phyloP scores from a whole-genome alignment of 1,284 basidiomycete species.

The Malassezia arunalokei region DNA sequence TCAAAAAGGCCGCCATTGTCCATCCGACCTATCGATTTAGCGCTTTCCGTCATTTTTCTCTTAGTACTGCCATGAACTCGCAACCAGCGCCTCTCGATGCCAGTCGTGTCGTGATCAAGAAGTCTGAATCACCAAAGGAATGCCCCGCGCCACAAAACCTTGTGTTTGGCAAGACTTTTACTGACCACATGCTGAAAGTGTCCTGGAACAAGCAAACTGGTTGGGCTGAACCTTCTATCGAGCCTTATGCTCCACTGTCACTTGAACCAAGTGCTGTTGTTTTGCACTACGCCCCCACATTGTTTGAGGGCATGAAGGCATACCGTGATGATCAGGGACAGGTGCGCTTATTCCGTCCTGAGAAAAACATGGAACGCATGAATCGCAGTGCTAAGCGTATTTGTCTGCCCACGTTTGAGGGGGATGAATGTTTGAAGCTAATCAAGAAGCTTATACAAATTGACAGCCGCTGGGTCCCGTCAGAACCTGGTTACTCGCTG shows the following conservation, averaged over 20 bases:
- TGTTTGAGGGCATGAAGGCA: constrained; percentile 94
- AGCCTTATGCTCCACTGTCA: constrained; percentile 64
- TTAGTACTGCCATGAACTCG: background rate
- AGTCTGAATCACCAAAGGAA: constrained; percentile 36
- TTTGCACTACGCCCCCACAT: constrained; percentile 76
- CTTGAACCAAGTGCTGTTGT: constrained; percentile 76
- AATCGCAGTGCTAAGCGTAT: constrained; percentile 56
- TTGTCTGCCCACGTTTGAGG: constrained; percentile 70
- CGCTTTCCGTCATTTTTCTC: background rate
- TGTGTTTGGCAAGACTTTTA: constrained; percentile 54
- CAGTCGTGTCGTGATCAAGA: constrained; percentile 12
- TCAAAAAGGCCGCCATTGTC: too few species aligned
- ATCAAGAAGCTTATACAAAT: constrained; percentile 78
- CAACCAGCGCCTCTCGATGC: constrained; percentile 8
- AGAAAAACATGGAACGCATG: constrained; percentile 87
- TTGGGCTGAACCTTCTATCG: constrained; percentile 72
- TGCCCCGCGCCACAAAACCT: constrained; percentile 48
- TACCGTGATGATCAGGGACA: constrained; percentile 69
- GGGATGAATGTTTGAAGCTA: constrained; percentile 63
- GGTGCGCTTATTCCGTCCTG: constrained; percentile 81
- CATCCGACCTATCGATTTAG: too few species aligned
- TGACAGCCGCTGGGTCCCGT: constrained; percentile 87
- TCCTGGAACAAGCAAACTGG: constrained; percentile 63
- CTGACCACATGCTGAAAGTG: constrained; percentile 84
- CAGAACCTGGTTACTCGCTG: constrained; percentile 73